Evolutionary conservation across 768 basidiomycete genomes (phyloP).

Genomic region (Boletellus sp.): DNA sequence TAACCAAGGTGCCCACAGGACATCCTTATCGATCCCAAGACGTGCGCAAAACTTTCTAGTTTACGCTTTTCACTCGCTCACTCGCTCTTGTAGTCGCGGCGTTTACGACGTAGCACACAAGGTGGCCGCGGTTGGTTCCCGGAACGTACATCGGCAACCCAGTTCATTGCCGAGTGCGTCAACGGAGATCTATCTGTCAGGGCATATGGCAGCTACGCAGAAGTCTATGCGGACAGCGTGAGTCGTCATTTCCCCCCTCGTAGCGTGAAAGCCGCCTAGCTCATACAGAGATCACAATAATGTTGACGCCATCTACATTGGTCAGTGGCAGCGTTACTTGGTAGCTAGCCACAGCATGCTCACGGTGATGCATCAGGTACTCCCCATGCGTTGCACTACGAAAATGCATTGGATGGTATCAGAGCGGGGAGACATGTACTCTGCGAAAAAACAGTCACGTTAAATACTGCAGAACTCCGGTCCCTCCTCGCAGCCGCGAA

Average conservation of each 20-base stretch:
- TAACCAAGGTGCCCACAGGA: conserved; percentile 47
- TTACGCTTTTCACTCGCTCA: not conserved
- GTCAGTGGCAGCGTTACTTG: conserved; percentile 29
- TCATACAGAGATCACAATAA: conserved; percentile 33
- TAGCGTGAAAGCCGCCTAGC: not conserved
- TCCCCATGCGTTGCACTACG: conserved; percentile 82
- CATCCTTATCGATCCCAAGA: conserved; percentile 68
- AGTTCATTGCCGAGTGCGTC: conserved; percentile 58
- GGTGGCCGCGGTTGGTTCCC: conserved; percentile 74
- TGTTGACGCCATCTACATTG: conserved; percentile 77
- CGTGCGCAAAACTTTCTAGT: conserved; percentile 39
- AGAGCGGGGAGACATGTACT: conserved; percentile 81
- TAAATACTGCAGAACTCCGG: conserved; percentile 71
- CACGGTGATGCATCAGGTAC: conserved; percentile 49
- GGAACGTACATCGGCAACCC: conserved; percentile 64
- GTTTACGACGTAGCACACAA: conserved; percentile 66
- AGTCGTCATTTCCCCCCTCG: conserved; percentile 15
- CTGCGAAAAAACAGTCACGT: conserved; percentile 86
- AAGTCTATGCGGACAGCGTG: conserved; percentile 69
- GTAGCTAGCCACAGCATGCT: not conserved
- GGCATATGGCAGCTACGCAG: conserved; percentile 70
- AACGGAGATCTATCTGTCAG: conserved; percentile 52
- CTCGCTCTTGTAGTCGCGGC: conserved; percentile 44
- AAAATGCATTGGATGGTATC: conserved; percentile 71
- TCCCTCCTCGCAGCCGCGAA: conserved; percentile 71